Conservation (phyloP, 2,329 filamentous ascomycete genomes). For the Calonectria crousiana region DNA sequence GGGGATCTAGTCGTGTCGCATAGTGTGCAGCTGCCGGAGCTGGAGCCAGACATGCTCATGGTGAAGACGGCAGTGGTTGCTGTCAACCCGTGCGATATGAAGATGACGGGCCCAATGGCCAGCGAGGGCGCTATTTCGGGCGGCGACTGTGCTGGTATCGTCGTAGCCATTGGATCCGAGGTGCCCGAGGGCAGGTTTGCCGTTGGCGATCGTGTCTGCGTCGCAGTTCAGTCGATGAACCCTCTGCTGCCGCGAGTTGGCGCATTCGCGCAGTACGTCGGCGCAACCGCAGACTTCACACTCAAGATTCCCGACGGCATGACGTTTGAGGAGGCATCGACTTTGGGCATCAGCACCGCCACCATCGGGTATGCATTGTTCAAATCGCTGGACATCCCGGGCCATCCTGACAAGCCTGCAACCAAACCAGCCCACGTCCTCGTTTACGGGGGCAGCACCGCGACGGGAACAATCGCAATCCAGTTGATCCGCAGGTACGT, state of each 20-base stretch:
- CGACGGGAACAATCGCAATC: slow-evolving; percentile 22
- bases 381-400: slow-evolving; percentile 4
- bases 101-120: slow-evolving; percentile 7
- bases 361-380: slow-evolving; percentile 16
- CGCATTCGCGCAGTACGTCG: slow-evolving; percentile 17
- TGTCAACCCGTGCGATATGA: slow-evolving; percentile 12
- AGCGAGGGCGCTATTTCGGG: slow-evolving; percentile 6
- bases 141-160: not conserved
- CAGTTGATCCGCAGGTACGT: slow-evolving; percentile 20
- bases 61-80: slow-evolving; percentile 1
- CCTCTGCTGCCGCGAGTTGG: slow-evolving; percentile 8
- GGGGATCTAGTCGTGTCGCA: not conserved
- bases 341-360: slow-evolving; percentile 8
- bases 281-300: slow-evolving; percentile 1
- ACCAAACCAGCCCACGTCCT: slow-evolving; percentile 13
- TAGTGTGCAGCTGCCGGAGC: not conserved
- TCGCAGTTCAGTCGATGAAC: not conserved
- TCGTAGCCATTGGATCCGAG: not conserved
- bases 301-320: slow-evolving; percentile 8
- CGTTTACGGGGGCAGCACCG: slow-evolving; percentile 18
- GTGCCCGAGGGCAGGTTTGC: not conserved
- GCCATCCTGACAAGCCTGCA: slow-evolving; percentile 11
- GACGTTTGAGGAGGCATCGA: slow-evolving; percentile 14
- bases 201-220: slow-evolving; percentile 6
- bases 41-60: not conserved